phyloP scores from a whole-genome alignment of 2,329 filamentous ascomycete species.

The Coniochaeta ligniaria region DNA sequence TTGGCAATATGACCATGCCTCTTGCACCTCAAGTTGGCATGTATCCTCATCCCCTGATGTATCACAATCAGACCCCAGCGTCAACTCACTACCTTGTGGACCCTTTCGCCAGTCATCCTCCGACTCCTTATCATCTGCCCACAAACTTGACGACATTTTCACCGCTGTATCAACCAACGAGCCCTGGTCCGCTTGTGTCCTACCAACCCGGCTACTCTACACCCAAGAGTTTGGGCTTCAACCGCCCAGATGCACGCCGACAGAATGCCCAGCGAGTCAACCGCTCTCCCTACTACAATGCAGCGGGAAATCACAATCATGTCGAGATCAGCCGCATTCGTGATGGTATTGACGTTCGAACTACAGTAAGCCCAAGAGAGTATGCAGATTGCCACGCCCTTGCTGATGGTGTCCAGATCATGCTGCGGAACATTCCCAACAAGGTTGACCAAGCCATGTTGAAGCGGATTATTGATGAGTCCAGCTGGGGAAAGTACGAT shows the following conservation, averaged over 20 bases:
- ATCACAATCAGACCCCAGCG: background rate
- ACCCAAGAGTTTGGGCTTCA: constrained; percentile 21
- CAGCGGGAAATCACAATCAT: constrained; percentile 49
- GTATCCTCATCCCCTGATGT: background rate
- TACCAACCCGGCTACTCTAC: constrained; percentile 28
- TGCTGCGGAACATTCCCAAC: constrained; percentile 93
- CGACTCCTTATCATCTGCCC: constrained; percentile 12
- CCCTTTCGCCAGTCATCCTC: background rate
- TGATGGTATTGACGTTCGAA: constrained; percentile 65
- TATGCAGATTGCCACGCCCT: background rate
- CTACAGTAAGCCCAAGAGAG: constrained; percentile 50
- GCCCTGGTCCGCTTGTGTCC: background rate
- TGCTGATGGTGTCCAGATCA: constrained; percentile 54
- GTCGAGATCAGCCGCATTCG: constrained; percentile 55
- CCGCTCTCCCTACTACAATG: constrained; percentile 38
- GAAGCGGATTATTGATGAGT: constrained; percentile 72
- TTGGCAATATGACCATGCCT: background rate
- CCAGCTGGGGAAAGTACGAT: constrained; percentile 77
- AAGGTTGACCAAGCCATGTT: constrained; percentile 73
- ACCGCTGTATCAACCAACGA: background rate
- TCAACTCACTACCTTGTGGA: background rate
- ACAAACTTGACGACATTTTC: constrained; percentile 4
- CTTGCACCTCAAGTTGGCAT: background rate
- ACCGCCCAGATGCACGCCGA: constrained; percentile 32
- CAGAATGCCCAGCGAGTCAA: constrained; percentile 40